Evolutionary conservation across 179 eudicot species (phyloP).

Genomic region (Drosera spatulata): DNA sequence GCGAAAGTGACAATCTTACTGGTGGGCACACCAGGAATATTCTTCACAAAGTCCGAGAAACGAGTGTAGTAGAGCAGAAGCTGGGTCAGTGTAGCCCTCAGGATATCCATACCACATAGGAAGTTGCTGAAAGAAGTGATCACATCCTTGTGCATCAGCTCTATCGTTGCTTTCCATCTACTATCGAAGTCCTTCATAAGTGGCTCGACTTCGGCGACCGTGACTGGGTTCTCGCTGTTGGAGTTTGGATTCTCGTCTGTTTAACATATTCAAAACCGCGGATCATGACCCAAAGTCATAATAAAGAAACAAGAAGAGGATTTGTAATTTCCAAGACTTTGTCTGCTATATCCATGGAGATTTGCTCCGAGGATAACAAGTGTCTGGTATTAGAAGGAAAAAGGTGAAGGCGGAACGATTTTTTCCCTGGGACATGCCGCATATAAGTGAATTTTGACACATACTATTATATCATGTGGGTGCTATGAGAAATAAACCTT

Average conservation of each 20-base stretch:
- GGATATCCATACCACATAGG: conserved; percentile 96
- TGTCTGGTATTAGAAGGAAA: no score
- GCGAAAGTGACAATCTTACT: conserved; percentile 90
- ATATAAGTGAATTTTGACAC: no score
- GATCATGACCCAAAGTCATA: background rate
- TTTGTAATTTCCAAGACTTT: background rate
- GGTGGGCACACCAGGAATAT: conserved; percentile 62
- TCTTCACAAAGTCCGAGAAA: conserved; percentile 83
- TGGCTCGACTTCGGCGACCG: conserved; percentile 77
- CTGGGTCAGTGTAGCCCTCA: conserved; percentile 90
- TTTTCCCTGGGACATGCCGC: background rate
- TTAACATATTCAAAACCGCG: background rate
- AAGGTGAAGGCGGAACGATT: background rate
- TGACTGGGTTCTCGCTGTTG: conserved; percentile 56
- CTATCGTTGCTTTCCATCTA: conserved; percentile 96
- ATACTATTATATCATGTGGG: no score
- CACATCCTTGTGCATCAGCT: conserved; percentile 94
- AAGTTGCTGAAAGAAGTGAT: conserved; percentile 97
- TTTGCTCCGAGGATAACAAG: no score
- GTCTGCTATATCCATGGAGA: no score
- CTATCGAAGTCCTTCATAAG: conserved; percentile 91
- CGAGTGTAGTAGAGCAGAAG: conserved; percentile 88
- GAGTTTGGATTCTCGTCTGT: conserved; percentile 74
- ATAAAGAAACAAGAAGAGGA: background rate
- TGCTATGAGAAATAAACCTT: no score